Conservation (phyloP, 805 yeast species). For the Kodamaea hsintzibuensis region DNA sequence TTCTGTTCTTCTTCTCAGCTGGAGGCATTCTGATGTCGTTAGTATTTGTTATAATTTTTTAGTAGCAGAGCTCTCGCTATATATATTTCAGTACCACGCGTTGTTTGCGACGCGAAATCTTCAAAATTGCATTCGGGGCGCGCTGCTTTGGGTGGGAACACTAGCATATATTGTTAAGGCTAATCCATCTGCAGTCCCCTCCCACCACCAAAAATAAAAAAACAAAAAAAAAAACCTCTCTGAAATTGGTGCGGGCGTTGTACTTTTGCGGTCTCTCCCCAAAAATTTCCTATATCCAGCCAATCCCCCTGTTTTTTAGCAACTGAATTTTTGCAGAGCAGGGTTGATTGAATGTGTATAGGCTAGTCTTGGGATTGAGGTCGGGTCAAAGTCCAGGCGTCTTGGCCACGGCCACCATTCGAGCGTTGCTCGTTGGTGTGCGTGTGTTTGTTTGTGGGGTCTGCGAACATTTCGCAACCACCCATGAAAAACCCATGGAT, state of each 20-base stretch:
- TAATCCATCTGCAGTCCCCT: neutral
- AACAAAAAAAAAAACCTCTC: neutral
- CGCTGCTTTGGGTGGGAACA: constrained; percentile 2
- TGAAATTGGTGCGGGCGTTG: constrained; percentile 4
- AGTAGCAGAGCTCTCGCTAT: constrained; percentile 1
- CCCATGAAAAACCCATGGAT: constrained; percentile 1
- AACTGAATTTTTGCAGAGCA: neutral
- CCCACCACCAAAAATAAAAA: neutral
- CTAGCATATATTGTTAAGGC: constrained; percentile 6
- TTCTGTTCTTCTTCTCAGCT: constrained; percentile 47
- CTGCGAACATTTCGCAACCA: constrained; percentile 9
- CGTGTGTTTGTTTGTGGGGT: constrained; percentile 5
- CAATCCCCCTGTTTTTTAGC: constrained; percentile 10
- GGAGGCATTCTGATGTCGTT: constrained; percentile 14
- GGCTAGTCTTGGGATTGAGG: neutral
- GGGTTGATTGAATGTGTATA: neutral
- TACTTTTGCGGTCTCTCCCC: constrained; percentile 1
- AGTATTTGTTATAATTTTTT: constrained; percentile 8
- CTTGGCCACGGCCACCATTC: neutral
- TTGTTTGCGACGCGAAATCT: constrained; percentile 4
- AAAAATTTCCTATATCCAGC: constrained; percentile 9
- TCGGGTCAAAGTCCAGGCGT: neutral
- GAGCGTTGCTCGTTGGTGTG: neutral
- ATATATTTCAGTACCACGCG: neutral
- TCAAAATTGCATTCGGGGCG: neutral